Conservation (phyloP, 495 filamentous ascomycete species). For the Penicillium argentinense region DNA sequence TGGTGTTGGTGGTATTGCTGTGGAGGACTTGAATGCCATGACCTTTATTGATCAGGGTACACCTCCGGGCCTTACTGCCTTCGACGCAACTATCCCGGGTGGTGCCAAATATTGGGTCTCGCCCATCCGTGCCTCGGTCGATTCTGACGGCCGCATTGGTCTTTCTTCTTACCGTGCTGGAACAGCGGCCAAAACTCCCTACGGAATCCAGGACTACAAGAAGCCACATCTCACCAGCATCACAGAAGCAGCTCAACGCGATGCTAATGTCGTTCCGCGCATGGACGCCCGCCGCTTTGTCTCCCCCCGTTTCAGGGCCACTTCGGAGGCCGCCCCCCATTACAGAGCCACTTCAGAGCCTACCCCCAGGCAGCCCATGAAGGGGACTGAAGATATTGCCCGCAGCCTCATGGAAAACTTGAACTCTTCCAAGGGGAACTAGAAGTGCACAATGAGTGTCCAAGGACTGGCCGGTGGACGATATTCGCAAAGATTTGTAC, state of each 20-base stretch:
- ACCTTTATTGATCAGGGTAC: slow-evolving; percentile 33
- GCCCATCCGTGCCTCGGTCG: slow-evolving; percentile 54
- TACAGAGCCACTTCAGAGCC: slow-evolving; percentile 5
- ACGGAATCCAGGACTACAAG: slow-evolving; percentile 42
- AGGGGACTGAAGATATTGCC: slow-evolving; percentile 34
- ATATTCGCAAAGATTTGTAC: slow-evolving; percentile 28
- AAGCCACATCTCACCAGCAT: slow-evolving; percentile 25
- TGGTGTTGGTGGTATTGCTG: slow-evolving; percentile 52
- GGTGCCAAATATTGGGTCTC: slow-evolving; percentile 67
- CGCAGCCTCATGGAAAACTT: slow-evolving; percentile 34
- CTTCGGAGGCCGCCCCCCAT: slow-evolving; percentile 3
- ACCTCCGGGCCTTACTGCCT: slow-evolving; percentile 39
- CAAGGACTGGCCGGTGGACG: neutral
- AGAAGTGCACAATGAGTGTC: neutral
- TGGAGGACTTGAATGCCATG: slow-evolving; percentile 45
- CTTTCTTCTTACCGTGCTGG: slow-evolving; percentile 49
- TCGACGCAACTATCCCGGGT: slow-evolving; percentile 61
- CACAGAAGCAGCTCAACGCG: slow-evolving; percentile 25
- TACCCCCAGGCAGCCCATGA: slow-evolving; percentile 6
- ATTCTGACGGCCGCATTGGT: slow-evolving; percentile 58
- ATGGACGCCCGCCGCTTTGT: slow-evolving; percentile 27
- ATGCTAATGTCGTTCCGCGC: slow-evolving; percentile 30
- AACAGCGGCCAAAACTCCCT: slow-evolving; percentile 47
- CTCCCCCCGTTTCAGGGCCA: slow-evolving; percentile 13
- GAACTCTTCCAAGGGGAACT: slow-evolving; percentile 1